Evolutionary conservation across 345 rosid species (phyloP).

Genomic region (Laguncularia racemosa): DNA sequence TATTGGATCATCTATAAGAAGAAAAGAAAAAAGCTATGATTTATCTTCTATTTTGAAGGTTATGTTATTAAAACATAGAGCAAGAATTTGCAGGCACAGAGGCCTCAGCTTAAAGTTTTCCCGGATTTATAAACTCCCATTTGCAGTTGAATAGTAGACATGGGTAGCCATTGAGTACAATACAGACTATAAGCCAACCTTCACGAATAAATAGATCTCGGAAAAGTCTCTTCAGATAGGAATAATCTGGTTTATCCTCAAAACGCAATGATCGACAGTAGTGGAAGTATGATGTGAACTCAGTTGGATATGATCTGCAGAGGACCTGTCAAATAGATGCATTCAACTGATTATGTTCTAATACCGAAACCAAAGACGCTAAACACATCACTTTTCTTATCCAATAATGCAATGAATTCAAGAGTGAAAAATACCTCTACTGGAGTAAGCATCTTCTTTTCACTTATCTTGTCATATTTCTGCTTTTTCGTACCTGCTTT

Average conservation of each 20-base stretch:
- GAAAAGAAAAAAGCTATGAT: no score
- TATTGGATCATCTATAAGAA: no score
- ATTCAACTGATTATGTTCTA: no score
- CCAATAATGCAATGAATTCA: neutral
- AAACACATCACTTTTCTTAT: neutral
- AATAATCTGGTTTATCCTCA: constrained; percentile 96
- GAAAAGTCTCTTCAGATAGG: constrained; percentile 89
- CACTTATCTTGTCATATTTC: constrained; percentile 94
- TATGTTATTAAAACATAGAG: no score
- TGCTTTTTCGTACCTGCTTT: constrained; percentile 97
- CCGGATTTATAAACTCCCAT: no score
- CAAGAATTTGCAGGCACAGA: no score
- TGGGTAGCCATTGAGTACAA: neutral
- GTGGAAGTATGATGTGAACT: constrained; percentile 91
- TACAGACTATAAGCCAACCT: constrained; percentile 30
- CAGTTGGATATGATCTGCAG: constrained; percentile 81
- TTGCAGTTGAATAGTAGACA: no score
- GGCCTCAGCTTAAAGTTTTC: no score
- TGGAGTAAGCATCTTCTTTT: constrained; percentile 89
- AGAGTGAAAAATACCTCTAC: constrained; percentile 51
- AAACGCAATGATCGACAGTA: constrained; percentile 90
- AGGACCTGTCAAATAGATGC: constrained; percentile 40
- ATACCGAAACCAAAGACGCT: no score
- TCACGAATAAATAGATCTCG: constrained; percentile 90
- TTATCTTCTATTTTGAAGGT: no score